Evolutionary conservation across 495 filamentous ascomycete genomes (phyloP).

Genomic region (Annulohypoxylon stygium): DNA sequence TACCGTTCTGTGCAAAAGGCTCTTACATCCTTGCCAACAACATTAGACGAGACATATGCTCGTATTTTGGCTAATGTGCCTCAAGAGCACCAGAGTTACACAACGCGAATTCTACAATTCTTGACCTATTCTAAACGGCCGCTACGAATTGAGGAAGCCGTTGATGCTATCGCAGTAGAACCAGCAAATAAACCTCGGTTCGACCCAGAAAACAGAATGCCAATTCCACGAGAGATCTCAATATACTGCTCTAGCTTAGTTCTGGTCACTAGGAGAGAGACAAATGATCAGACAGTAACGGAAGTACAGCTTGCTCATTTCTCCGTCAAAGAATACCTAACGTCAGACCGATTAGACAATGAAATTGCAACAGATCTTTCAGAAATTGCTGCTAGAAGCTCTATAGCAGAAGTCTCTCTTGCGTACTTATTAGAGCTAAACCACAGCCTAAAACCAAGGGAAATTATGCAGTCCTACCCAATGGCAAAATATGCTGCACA

Average conservation of each 20-base stretch:
- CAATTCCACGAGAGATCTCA: not conserved
- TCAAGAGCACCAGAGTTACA: not conserved
- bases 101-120: slow-evolving; percentile 2
- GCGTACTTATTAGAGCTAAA: not conserved
- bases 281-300: not conserved
- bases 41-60: not conserved
- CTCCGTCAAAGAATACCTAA: slow-evolving; percentile 1
- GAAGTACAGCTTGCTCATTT: not conserved
- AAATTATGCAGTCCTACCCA: not conserved
- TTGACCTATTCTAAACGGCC: slow-evolving; percentile 1
- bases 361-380: not conserved
- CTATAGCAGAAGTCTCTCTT: not conserved
- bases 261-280: not conserved
- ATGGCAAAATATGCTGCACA: not conserved
- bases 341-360: not conserved
- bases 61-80: not conserved
- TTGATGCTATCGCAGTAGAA: not conserved
- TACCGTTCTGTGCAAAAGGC: not conserved
- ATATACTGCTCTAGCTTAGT: not conserved
- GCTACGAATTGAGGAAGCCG: not conserved
- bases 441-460: not conserved
- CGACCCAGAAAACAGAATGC: not conserved
- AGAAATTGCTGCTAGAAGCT: not conserved
- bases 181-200: not conserved
- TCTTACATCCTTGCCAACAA: not conserved